Base-by-base conservation (phyloP, 2,329 filamentous ascomycete species). In the Akanthomyces uredinophilus region DNA sequence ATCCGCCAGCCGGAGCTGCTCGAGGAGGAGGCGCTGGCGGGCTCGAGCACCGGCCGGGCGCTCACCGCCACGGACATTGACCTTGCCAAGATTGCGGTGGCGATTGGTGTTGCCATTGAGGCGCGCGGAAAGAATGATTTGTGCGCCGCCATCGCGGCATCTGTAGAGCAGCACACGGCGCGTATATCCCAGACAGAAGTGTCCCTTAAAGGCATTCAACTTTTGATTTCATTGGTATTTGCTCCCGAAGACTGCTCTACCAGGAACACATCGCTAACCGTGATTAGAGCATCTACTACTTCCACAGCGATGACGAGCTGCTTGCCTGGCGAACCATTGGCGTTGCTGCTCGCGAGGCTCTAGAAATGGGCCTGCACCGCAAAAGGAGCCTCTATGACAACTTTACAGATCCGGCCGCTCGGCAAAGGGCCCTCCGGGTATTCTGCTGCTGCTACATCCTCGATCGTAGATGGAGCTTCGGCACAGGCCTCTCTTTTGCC, bases 381-480 rank as follows among this genome's bases (percentile, higher is more conserved):
- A 76, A 75, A 37, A 71, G 77, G 7, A 81, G 76, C 22, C 70
- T 81, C 43, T 65, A 72, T 11, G 73, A 77, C 49, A 77, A 74
- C 14, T 75, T 78, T 39, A 66, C 67, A 2, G 72, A 77, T 43
- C 63, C 66, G 0, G 63, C 70, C 2, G 65, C 70, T 1, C 72
- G 74, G 0, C 67, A 70, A 1, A 59, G 71, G 1, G 77, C 76
- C 0, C 68, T 72, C 1, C 68, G 73, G 1, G 73, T 82, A 0
- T 83, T 82, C 63, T 83, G 80, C 79, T 79, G 75, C 35, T 78
- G 81, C 20, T 83, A 82, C 60, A 77, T 80, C 0, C 73, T 83
- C 0, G 81, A 83, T 55, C 77, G 79, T 1, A 76, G 80, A 24
- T 83, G 79, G 78, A 81, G 79, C 11, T 81, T 83, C 39, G 80